Conservation (phyloP, 1,139 yeast species). For the Debaryomyces sp. region DNA sequence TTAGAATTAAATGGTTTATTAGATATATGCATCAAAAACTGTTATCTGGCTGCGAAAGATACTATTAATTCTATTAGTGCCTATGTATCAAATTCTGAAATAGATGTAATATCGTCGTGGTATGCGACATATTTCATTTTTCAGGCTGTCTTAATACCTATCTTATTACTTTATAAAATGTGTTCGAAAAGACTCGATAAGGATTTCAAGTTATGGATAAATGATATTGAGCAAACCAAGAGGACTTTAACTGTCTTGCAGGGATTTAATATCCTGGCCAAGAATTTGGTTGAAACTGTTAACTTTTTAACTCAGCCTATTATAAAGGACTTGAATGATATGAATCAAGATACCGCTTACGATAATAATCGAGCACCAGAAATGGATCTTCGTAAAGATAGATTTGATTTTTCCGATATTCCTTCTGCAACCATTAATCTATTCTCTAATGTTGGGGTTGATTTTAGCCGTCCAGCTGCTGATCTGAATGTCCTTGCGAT, state of each 20-base stretch:
- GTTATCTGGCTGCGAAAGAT: conserved; percentile 55
- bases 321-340: conserved; percentile 6
- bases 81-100: conserved; percentile 37
- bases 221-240: conserved; percentile 11
- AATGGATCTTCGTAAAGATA: conserved; percentile 15
- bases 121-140: conserved; percentile 63
- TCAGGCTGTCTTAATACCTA: conserved; percentile 61
- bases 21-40: conserved; percentile 50
- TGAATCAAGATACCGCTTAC: conserved; percentile 11
- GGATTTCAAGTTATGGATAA: conserved; percentile 29
- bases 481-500: background rate
- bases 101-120: conserved; percentile 53
- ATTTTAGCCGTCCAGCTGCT: background rate
- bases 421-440: background rate
- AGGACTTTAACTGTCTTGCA: conserved; percentile 32
- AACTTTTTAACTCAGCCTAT: conserved; percentile 26
- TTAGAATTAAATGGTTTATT: conserved; percentile 35
- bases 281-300: conserved; percentile 50
- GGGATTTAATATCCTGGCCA: conserved; percentile 49
- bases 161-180: conserved; percentile 55
- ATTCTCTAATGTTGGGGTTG: background rate
- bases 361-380: conserved; percentile 7
- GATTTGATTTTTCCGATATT: conserved; percentile 7
- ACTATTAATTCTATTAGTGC: conserved; percentile 53
- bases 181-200: conserved; percentile 41